Conservation (phyloP, 2,329 filamentous ascomycete genomes). For the Alternaria viburni region DNA sequence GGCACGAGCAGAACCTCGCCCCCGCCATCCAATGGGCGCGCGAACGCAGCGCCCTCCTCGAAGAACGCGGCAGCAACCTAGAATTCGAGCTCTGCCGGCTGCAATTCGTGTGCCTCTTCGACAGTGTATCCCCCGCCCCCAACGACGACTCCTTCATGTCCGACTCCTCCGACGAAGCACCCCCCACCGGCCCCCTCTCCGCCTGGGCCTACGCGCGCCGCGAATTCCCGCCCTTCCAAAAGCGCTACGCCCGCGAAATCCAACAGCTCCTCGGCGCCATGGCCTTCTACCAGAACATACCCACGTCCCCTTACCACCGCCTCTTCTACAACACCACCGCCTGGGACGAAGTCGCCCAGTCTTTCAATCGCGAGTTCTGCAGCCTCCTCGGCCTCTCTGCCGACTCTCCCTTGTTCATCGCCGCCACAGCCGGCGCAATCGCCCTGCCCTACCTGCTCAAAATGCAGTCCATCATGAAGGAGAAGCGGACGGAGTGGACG, state of each 20-base stretch:
- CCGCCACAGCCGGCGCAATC: slow-evolving; percentile 89
- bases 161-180: slow-evolving; percentile 29
- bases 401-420: slow-evolving; percentile 90
- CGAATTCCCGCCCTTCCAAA: slow-evolving; percentile 77
- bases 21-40: slow-evolving; percentile 90
- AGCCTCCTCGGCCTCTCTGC: slow-evolving; percentile 87
- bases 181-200: slow-evolving; percentile 57
- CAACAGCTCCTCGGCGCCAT: slow-evolving; percentile 82
- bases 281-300: slow-evolving; percentile 77
- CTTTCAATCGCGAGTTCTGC: slow-evolving; percentile 95
- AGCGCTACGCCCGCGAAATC: slow-evolving; percentile 78
- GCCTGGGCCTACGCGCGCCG: slow-evolving; percentile 78
- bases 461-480: slow-evolving; percentile 83
- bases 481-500: slow-evolving; percentile 94
- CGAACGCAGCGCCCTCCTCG: slow-evolving; percentile 71
- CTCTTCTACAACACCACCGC: slow-evolving; percentile 77
- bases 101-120: slow-evolving; percentile 87
- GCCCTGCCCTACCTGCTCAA: slow-evolving; percentile 89
- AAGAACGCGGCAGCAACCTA: slow-evolving; percentile 84
- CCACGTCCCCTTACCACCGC: slow-evolving; percentile 76
- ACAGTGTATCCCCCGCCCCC: slow-evolving; percentile 10
- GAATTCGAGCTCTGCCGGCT: slow-evolving; percentile 93
- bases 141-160: slow-evolving; percentile 56
- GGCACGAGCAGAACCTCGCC: slow-evolving; percentile 71
- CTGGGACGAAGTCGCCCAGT: slow-evolving; percentile 83